A percentile compares a stretch with the other conserved stretches of the same genome.
phyloP scores from a whole-genome alignment of 2,329 filamentous ascomycete genomes.

The Talaromyces sp. region DNA sequence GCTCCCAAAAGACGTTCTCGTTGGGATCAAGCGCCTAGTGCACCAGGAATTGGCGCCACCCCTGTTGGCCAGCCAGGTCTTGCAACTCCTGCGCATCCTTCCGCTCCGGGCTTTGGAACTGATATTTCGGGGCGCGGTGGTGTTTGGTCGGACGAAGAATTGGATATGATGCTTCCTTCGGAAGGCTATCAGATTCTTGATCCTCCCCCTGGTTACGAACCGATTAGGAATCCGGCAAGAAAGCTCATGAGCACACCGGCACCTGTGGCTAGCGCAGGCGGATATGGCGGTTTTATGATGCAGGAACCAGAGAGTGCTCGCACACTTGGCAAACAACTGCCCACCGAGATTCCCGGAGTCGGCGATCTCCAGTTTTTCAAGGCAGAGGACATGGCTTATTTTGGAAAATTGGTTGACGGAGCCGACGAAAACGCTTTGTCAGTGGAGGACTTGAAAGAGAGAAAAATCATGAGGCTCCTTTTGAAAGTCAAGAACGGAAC shows the following conservation, averaged over 20 bases:
- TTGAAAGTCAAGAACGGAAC: conserved; percentile 99
- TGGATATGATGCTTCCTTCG: conserved; percentile 82
- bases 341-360: conserved; percentile 91
- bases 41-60: conserved; percentile 65
- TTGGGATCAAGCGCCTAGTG: conserved; percentile 86
- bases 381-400: conserved; percentile 97
- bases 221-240: conserved; percentile 68
- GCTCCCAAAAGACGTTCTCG: conserved; percentile 70
- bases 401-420: conserved; percentile 92
- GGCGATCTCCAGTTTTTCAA: conserved; percentile 98
- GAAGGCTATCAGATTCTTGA: conserved; percentile 91
- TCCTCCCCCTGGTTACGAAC: conserved; percentile 86
- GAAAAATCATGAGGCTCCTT: conserved; percentile 95
- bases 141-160: conserved; percentile 84
- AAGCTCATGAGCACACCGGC: conserved; percentile 68
- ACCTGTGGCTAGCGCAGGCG: conserved; percentile 54
- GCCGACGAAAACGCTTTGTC: conserved; percentile 86
- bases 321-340: conserved; percentile 79
- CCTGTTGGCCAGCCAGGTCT: conserved; percentile 68
- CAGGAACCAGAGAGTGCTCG: conserved; percentile 85
- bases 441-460: conserved; percentile 92
- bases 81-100: conserved; percentile 70
- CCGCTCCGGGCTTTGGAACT: conserved; percentile 68
- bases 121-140: conserved; percentile 76
- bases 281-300: conserved; percentile 84